A percentile compares a stretch with the other conserved stretches of the same genome.
phyloP scores from a whole-genome alignment of 805 yeast species.

The Metschnikowia arizonensis region DNA sequence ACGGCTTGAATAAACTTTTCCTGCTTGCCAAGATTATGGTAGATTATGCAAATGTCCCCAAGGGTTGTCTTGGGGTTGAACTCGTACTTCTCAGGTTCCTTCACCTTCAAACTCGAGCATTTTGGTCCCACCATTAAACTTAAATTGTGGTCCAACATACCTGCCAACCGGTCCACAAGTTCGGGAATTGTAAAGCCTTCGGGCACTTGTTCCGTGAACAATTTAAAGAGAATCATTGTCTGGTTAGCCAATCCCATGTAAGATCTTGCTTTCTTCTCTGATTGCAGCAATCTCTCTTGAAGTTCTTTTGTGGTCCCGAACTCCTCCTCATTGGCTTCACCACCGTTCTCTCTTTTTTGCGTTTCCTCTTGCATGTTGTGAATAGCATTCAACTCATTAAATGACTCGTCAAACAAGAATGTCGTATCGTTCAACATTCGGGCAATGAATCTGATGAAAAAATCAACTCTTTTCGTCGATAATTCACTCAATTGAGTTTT shows the following conservation, averaged over 20 bases:
- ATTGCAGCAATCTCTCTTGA: slow-evolving; percentile 48
- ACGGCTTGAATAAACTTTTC: slow-evolving; percentile 70
- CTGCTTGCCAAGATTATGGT: slow-evolving; percentile 64
- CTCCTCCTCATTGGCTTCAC: slow-evolving; percentile 31
- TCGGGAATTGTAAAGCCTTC: slow-evolving; percentile 81
- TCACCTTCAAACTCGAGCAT: slow-evolving; percentile 82
- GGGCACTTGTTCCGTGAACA: slow-evolving; percentile 85
- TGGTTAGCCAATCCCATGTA: slow-evolving; percentile 80
- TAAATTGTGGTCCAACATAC: slow-evolving; percentile 91
- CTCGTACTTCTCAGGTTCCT: slow-evolving; percentile 73
- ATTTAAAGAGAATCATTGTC: slow-evolving; percentile 70
- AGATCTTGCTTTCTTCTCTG: slow-evolving; percentile 76
- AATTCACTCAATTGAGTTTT: slow-evolving; percentile 65
- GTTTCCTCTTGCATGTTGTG: slow-evolving; percentile 70
- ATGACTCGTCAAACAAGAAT: slow-evolving; percentile 83
- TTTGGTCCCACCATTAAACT: slow-evolving; percentile 94
- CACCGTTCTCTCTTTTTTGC: slow-evolving; percentile 41
- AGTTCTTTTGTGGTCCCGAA: slow-evolving; percentile 61
- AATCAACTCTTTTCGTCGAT: slow-evolving; percentile 66
- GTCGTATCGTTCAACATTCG: slow-evolving; percentile 94
- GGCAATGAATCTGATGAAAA: slow-evolving; percentile 89
- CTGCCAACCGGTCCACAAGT: slow-evolving; percentile 88
- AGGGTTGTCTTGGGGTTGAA: slow-evolving; percentile 77
- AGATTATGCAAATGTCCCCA: slow-evolving; percentile 67
- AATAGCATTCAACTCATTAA: slow-evolving; percentile 71